phyloP scores from a whole-genome alignment of 768 basidiomycete species.

The Boletus tylopilopsis region DNA sequence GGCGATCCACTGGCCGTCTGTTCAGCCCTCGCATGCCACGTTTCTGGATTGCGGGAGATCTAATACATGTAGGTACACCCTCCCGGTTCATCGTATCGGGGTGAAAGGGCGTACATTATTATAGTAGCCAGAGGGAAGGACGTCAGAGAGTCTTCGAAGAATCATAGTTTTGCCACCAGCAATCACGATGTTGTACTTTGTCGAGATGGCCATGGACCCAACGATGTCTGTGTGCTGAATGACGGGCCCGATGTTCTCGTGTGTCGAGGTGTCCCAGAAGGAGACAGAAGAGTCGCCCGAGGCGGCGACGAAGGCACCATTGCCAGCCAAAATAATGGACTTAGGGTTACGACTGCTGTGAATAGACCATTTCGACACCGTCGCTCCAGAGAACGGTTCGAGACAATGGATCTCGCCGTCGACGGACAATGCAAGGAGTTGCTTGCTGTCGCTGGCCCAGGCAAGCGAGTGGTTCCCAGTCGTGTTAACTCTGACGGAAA shows the following conservation, averaged over 20 bases:
- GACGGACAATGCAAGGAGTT: neutral
- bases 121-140: neutral
- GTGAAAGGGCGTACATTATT: neutral
- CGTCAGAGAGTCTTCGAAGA: neutral
- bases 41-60: no score
- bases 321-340: neutral
- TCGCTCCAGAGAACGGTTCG: neutral
- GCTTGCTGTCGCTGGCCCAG: neutral
- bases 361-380: neutral
- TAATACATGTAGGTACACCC: no score
- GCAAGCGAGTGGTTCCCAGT: neutral
- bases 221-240: neutral
- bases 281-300: neutral
- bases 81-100: neutral
- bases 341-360: neutral
- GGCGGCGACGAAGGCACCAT: neutral
- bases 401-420: neutral
- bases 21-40: no score
- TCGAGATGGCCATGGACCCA: neutral
- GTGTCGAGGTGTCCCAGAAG: neutral
- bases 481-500: no score
- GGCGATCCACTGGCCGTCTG: neutral
- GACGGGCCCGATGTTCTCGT: neutral
- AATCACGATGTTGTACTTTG: neutral
- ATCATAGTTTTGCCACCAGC: neutral